A percentile compares a stretch with the other conserved stretches of the same genome.
phyloP scores from a whole-genome alignment of 306 rosid species.

The Geum urbanum region DNA sequence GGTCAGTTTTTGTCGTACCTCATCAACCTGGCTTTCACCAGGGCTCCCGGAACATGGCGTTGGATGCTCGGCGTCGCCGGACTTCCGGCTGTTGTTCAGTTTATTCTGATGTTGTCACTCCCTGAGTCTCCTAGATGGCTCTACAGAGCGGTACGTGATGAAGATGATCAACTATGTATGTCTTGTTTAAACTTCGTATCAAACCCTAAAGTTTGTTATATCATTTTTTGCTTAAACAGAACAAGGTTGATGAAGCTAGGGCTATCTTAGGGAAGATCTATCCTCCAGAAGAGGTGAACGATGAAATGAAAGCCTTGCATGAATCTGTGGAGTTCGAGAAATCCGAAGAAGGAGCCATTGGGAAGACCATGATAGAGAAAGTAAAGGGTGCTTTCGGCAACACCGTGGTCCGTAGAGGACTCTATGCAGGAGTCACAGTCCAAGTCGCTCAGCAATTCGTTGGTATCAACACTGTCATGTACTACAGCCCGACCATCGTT shows the following conservation, averaged over 20 bases:
- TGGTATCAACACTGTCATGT: constrained; percentile 84
- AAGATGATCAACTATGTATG: no score
- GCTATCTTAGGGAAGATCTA: constrained; percentile 46
- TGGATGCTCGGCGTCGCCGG: constrained; percentile 89
- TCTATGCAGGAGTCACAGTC: constrained; percentile 58
- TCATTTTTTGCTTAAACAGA: constrained; percentile 20
- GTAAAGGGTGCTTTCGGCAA: constrained; percentile 43
- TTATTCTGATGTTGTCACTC: constrained; percentile 61
- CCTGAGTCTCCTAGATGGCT: constrained; percentile 95
- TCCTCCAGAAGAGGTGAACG: constrained; percentile 46
- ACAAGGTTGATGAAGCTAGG: constrained; percentile 54
- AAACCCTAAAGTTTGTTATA: background rate
- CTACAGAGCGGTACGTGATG: constrained; percentile 55
- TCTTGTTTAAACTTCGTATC: no score
- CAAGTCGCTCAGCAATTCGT: constrained; percentile 84
- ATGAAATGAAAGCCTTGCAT: constrained; percentile 54
- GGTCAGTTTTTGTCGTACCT: constrained; percentile 81
- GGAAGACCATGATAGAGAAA: constrained; percentile 35
- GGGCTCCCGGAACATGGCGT: constrained; percentile 69
- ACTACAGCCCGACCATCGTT: constrained; percentile 78
- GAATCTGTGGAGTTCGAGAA: constrained; percentile 52
- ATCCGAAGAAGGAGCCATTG: constrained; percentile 44
- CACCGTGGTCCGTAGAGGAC: constrained; percentile 56
- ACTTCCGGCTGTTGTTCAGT: constrained; percentile 58
- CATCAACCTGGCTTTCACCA: constrained; percentile 66